Evolutionary conservation across 2,329 filamentous ascomycete species (phyloP).

Genomic region (Aspergillus sp.): DNA sequence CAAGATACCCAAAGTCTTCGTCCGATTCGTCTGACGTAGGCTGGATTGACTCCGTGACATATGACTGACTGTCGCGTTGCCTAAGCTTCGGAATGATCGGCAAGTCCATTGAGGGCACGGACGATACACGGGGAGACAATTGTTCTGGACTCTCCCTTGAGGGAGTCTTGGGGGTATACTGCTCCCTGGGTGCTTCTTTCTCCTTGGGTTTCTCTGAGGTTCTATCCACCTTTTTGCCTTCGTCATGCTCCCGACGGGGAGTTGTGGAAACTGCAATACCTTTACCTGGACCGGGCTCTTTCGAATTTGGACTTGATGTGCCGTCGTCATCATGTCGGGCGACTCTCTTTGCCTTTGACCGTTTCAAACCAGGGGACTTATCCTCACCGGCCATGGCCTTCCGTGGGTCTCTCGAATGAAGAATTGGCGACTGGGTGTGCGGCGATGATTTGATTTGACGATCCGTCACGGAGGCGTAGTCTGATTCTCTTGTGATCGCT

Average conservation of each 20-base stretch:
- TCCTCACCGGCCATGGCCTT: slow-evolving; percentile 25
- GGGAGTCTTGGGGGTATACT: slow-evolving; percentile 24
- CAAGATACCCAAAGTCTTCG: slow-evolving; percentile 28
- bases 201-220: background rate
- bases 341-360: slow-evolving; percentile 41
- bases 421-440: slow-evolving; percentile 26
- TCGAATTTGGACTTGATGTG: slow-evolving; percentile 26
- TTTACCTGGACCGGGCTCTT: slow-evolving; percentile 21
- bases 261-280: slow-evolving; percentile 15
- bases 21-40: slow-evolving; percentile 21
- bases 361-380: slow-evolving; percentile 35
- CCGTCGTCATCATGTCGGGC: slow-evolving; percentile 38
- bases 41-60: slow-evolving; percentile 24
- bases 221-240: slow-evolving; percentile 5
- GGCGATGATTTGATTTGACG: slow-evolving; percentile 20
- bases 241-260: slow-evolving; percentile 10
- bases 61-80: slow-evolving; percentile 35
- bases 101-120: slow-evolving; percentile 46
- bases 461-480: slow-evolving; percentile 28
- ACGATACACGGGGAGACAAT: slow-evolving; percentile 43
- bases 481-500: slow-evolving; percentile 33
- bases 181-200: slow-evolving; percentile 16
- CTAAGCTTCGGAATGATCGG: slow-evolving; percentile 46
- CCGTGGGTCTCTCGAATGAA: slow-evolving; percentile 31
- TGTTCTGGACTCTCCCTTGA: slow-evolving; percentile 25